These are phyloP conservation scores for Platanthera zijinensis DNA, from an alignment of 106 monocot genomes.

Conservation along the genomic window DNA sequence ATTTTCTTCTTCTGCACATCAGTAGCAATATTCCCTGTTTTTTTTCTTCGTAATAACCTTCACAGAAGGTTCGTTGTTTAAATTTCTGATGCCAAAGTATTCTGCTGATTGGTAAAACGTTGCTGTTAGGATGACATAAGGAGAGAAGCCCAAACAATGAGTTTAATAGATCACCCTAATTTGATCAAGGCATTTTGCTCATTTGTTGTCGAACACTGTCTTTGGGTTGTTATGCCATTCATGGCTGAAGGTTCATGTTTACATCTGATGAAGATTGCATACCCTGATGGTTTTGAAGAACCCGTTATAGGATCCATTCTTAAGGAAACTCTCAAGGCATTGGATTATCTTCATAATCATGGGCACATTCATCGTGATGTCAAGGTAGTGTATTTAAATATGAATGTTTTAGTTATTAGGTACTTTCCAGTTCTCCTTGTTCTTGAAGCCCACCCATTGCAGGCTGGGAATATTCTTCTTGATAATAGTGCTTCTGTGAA, in stretches of 20 bases:
- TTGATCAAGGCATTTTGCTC: conserved; percentile 80
- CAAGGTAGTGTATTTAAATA: conserved; percentile 46
- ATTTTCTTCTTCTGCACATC: background rate
- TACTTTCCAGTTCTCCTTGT: background rate
- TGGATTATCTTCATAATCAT: conserved; percentile 93
- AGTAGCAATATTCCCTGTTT: background rate
- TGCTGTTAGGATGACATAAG: conserved; percentile 78
- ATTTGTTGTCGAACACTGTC: conserved; percentile 76
- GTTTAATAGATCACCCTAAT: conserved; percentile 95
- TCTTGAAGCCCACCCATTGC: conserved; percentile 1
- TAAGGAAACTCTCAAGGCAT: conserved; percentile 89
- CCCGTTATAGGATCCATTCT: conserved; percentile 70
- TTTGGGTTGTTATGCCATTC: conserved; percentile 99
- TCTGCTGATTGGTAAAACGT: background rate
- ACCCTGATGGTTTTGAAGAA: conserved; percentile 97
- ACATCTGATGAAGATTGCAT: conserved; percentile 92
- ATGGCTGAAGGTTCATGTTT: conserved; percentile 98
- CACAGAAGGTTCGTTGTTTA: background rate
- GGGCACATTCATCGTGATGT: conserved; percentile 98
- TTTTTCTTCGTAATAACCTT: background rate
- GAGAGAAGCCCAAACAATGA: conserved; percentile 93
- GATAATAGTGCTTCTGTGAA: conserved; percentile 64
- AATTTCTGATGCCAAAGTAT: background rate
- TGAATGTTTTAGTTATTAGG: background rate
- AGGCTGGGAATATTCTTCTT: conserved; percentile 96